These are phyloP conservation scores for Paramecium caudatum DNA, from an alignment of 73 alveolate species.

Conservation along the genomic window DNA sequence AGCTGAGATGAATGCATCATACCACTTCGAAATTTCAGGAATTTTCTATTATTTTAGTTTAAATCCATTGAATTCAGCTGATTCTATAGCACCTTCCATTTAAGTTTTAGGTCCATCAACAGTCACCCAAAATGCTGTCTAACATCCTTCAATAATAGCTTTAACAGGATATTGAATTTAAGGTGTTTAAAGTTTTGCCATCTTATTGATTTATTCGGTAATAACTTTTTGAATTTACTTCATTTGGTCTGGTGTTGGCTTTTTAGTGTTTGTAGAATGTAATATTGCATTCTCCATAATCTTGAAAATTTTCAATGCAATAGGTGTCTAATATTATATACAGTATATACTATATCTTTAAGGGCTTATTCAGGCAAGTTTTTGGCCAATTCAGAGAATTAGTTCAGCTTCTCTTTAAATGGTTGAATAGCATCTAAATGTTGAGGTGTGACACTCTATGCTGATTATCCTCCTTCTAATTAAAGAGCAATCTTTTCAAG, in stretches of 20 bases:
- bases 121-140: slow-evolving; percentile 58
- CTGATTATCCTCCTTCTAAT: slow-evolving; percentile 42
- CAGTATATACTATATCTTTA: slow-evolving; percentile 31
- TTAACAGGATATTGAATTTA: neutral
- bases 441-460: neutral
- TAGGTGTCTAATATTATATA: neutral
- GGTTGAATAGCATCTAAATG: slow-evolving; percentile 7
- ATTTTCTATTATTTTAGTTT: slow-evolving; percentile 51
- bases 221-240: slow-evolving; percentile 21
- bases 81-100: slow-evolving; percentile 37
- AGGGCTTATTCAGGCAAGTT: neutral
- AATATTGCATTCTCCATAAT: neutral
- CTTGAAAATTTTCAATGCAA: neutral
- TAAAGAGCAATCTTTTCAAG: slow-evolving; percentile 2
- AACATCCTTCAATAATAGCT: slow-evolving; percentile 47
- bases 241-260: slow-evolving; percentile 56
- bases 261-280: slow-evolving; percentile 34
- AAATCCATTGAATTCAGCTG: slow-evolving; percentile 62
- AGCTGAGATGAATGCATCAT: slow-evolving; percentile 51
- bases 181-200: slow-evolving; percentile 42
- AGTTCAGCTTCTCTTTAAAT: slow-evolving; percentile 6
- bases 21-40: slow-evolving; percentile 24
- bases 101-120: slow-evolving; percentile 20
- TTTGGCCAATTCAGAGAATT: slow-evolving; percentile 9
- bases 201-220: slow-evolving; percentile 27